Evolutionary conservation across 108 stramenopile species (phyloP), one percentile per base, ranked within the genome.

Genomic region (Nannochloropsis salina): DNA sequence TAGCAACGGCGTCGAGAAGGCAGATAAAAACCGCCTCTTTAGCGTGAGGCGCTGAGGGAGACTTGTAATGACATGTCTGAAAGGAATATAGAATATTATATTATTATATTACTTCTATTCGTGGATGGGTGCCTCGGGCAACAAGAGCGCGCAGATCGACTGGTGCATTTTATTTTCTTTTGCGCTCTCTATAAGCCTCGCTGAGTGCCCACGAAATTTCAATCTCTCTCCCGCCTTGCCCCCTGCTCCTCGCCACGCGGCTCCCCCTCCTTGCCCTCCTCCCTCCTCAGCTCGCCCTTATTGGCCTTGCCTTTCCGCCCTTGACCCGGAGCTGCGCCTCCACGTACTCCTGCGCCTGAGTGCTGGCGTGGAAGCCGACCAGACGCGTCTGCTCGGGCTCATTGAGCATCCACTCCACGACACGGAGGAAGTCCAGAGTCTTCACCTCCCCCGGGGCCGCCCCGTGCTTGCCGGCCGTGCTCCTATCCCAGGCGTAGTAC

Each of bases 381-480:
- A 74, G 61, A 15, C n/a, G 15, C 20, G 61, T 74, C 61, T 74
- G 61, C 8, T 74, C 61, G 61, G 61, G 61, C 61, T 74, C 61
- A 6, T 74, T 74, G 20, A 74, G 8, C 61, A 74, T 74, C 61
- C 61, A 74, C 8, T 74, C 61, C 61, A 74, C 61, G 20, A 74
- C 61, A 15, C 61, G 61, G 20, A 74, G 61, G 1, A 74, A 74
- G 61, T 74, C 61, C 5, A 74, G 61, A 15, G 61, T 74, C 61
- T 74, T 74, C 20, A 74, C 61, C 20, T 74, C 61, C n/a, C 61
- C 61, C 2, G 61, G 61, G 20, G 61, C 61, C 61, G 61, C 61
- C 61, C 61, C 61, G n/a, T 74, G 61, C n/a, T 74, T 74, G 8
- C 61, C 61, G 61, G 61, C 61, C 61, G 61, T 74, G 61, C 61